These are phyloP conservation scores for Xerocomellus amylosporus DNA, from an alignment of 768 basidiomycete genomes.

Conservation along the genomic window DNA sequence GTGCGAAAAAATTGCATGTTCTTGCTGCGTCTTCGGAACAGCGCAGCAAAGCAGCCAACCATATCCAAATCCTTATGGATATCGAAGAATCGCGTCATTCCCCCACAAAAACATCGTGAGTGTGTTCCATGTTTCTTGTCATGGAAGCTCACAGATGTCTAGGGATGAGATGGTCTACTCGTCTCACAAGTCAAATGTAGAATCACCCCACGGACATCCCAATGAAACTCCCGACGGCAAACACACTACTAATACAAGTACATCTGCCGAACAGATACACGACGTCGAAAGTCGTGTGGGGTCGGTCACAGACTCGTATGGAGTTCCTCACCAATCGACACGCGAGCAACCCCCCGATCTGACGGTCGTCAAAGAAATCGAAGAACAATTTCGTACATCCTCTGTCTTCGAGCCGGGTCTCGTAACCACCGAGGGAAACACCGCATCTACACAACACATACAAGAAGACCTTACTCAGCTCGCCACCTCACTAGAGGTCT, in stretches of 20 bases:
- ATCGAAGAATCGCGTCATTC: neutral
- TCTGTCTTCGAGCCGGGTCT: neutral
- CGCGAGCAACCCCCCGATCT: neutral
- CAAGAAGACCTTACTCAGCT: neutral
- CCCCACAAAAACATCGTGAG: conserved; percentile 1
- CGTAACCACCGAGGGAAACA: neutral
- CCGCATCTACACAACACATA: neutral
- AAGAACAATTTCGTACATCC: neutral
- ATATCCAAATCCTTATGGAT: neutral
- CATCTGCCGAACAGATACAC: neutral
- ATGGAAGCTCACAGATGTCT: neutral
- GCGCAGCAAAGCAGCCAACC: neutral
- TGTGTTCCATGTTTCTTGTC: neutral
- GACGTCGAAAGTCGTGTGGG: neutral
- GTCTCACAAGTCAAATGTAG: neutral
- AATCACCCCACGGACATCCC: neutral
- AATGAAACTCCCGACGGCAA: neutral
- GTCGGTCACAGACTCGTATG: neutral
- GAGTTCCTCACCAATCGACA: neutral
- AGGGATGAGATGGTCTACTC: neutral
- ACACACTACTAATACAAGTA: neutral
- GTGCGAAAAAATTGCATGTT: neutral
- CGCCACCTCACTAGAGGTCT: neutral
- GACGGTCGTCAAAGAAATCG: neutral
- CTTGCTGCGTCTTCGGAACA: neutral